Base-by-base conservation (phyloP, 208 protist species). In the Porcisia hertigi region DNA sequence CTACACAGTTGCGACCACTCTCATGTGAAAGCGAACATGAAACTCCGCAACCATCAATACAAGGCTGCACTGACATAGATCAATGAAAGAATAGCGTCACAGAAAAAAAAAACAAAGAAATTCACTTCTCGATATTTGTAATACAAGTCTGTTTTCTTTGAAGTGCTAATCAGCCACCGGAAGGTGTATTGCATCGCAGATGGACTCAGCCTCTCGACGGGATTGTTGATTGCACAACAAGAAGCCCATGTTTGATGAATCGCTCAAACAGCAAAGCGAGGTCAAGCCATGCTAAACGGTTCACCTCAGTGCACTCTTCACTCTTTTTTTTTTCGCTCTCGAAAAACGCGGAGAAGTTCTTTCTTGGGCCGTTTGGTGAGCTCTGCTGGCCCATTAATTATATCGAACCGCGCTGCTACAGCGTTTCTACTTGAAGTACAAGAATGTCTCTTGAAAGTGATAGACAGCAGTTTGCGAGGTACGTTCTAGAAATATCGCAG, bases 401-500 rank as follows among this genome's bases (percentile, higher is more conserved):
- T 25, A 65, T 62, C n/a, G 36, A 41, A 39, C 70, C 57, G 45
- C 30, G 81, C 30, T 25, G 11, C 30, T 60, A 14, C 65, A 70
- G 39, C 36, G 41, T 49, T 67, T 9, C 41, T 67, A 52, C 34
- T 43, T 30, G 25, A 52, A 7, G 39, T 52, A 6, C 41, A 52
- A 67, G 41, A 49, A 94, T 92, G 88, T 25, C 81, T 25, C 36
- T 23, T 0, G 82, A 91, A 47, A 70, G 77, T 52, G 75, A 89
- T 54, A 71, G 70, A 20, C 70, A 85, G 74, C 78, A 85, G 59
- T 97, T 97, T 85, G 83, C 86, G 5, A 59, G 85, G 34, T 96
- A 96, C 74, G 86, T 97, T 57, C 52, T 73, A 25, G 94, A 97
- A 59, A 94, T 97, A 67, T 90, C 86, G 12, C 77, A 80, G 52